Evolutionary conservation across 768 basidiomycete species (phyloP).

Genomic region (Rhodotorula babjevae): DNA sequence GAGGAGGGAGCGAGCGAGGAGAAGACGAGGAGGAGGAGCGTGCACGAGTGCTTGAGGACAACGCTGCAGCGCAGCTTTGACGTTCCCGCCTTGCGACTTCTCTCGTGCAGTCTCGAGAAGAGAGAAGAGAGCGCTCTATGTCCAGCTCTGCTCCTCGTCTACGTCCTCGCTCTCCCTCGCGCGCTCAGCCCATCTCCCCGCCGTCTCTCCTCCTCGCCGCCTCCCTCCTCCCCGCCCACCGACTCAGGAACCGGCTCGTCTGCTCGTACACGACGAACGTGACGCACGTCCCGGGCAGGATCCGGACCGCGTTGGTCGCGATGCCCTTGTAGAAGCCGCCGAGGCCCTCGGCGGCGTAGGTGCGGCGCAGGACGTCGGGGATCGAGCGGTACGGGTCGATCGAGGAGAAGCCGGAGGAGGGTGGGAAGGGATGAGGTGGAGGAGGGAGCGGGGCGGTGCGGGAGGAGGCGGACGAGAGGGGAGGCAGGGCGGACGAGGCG

Average conservation of each 20-base stretch:
- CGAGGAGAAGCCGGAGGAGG: background rate
- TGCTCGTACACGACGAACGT: slow-evolving; percentile 90
- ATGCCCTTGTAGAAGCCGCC: slow-evolving; percentile 91
- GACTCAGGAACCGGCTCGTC: slow-evolving; percentile 16
- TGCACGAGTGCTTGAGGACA: background rate
- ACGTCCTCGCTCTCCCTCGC: too few relatives aligned
- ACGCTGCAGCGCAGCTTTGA: too few relatives aligned
- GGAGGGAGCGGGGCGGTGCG: background rate
- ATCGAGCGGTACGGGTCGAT: slow-evolving; percentile 69
- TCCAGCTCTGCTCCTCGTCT: background rate
- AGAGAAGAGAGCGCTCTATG: too few relatives aligned
- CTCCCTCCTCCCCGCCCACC: slow-evolving; percentile 9
- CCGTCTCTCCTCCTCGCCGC: background rate
- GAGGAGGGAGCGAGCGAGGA: background rate
- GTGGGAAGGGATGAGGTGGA: background rate
- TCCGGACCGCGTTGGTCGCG: slow-evolving; percentile 86
- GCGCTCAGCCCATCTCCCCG: too few relatives aligned
- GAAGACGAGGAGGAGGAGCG: too few relatives aligned
- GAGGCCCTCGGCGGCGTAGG: slow-evolving; percentile 73
- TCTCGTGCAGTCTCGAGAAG: too few relatives aligned
- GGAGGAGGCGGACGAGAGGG: too few relatives aligned
- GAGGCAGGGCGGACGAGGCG: too few relatives aligned
- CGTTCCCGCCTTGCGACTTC: too few relatives aligned
- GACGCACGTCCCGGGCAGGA: slow-evolving; percentile 93
- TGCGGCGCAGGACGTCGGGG: slow-evolving; percentile 68